Evolutionary conservation across 2,329 filamentous ascomycete species (phyloP), one percentile per base, ranked within the genome.

Genomic region (Dothistroma pini): DNA sequence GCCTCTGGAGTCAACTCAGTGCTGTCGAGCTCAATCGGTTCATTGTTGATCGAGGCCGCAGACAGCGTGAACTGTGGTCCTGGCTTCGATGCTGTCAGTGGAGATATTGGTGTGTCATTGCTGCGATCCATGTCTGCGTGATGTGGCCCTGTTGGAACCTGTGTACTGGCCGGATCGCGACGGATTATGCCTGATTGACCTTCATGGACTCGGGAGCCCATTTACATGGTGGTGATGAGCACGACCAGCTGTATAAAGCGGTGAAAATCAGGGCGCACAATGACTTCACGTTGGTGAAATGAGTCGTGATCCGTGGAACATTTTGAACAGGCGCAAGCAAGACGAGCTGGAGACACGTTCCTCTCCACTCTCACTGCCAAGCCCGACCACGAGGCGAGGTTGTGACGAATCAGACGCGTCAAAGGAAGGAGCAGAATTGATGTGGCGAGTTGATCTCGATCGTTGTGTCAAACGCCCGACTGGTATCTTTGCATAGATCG

Each of bases 21-120:
- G 59, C 74, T 73, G 56, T 81, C 79, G 5, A 81, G 65, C 66
- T 81, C 79, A 5, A 79, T 73, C 0, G 79, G 78, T 50, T 72
- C 70, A 11, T 69, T 65, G 63, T 81, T 80, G 65, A 80, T 76
- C 4, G 78, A 70, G 0, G 75, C 75, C 2, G 74, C 72, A 5
- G 68, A 69, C 1, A 75, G 73, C 5, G 75, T 73, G 63, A 80
- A 75, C 44, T 74, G 71, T 19, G 51, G 51, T 10, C 25, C 31
- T 7, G 71, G 71, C 12, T 58, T 63, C 19, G 61, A 61, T 3
- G 52, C 56, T 7, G 50, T 58, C 51, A 74, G 61, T 14, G 72
- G 72, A 14, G 72, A 74, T 31, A 74, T 64, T 4, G 66, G 63
- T 11, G 59, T 59, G n/a, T 60, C 63, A 7, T 61, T 49, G n/a